Percentiles rank a stretch among this genome's conserved stretches.
phyloP scores from a whole-genome alignment of 1,284 basidiomycete genomes.

The Irpex sp. region DNA sequence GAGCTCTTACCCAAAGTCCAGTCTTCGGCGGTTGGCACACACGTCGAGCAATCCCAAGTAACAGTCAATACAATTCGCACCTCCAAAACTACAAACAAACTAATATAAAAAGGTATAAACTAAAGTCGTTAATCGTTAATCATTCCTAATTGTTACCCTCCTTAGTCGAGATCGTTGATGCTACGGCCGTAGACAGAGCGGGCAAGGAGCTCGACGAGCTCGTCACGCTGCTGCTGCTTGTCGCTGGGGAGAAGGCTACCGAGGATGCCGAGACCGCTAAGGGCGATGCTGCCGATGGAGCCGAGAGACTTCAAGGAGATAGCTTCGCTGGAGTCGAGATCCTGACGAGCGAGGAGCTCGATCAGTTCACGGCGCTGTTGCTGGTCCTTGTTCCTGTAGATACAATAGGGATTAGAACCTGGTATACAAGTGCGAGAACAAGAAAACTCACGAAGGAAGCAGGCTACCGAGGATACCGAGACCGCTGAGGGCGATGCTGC shows the following conservation, averaged over 20 bases:
- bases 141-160: background rate
- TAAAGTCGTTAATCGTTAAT: background rate
- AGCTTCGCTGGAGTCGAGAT: constrained; percentile 1
- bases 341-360: background rate
- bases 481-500: background rate
- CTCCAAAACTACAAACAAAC: background rate
- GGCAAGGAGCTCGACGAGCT: constrained; percentile 2
- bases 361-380: background rate
- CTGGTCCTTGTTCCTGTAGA: background rate
- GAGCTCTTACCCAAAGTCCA: too few species aligned
- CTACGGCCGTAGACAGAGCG: background rate
- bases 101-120: background rate
- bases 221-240: background rate
- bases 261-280: background rate
- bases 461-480: background rate
- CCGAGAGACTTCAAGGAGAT: background rate
- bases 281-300: background rate
- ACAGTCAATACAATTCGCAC: constrained; percentile 1
- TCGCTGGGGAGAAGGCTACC: background rate
- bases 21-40: background rate
- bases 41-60: background rate
- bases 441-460: background rate
- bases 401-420: background rate
- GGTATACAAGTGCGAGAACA: background rate
- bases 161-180: background rate